Base-by-base conservation (phyloP, 352 stramenopile genomes). In the Globisporangium ultimum region DNA sequence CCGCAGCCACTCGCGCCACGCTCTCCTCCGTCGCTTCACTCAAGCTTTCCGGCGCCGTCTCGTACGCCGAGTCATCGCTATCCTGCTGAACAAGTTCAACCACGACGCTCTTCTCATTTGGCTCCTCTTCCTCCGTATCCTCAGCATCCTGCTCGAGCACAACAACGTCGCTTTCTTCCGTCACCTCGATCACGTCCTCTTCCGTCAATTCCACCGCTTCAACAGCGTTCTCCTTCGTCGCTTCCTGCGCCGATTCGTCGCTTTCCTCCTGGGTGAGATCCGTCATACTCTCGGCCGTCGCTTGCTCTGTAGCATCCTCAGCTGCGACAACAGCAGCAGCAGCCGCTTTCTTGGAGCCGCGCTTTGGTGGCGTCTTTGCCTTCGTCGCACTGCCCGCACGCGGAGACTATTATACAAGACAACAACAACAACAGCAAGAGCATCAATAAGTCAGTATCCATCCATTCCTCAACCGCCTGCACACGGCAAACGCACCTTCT, bases 401-500 rank as follows among this genome's bases (percentile, higher is more conserved):
- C 8, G 59, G 59, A 20, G 59, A 65, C 59, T 64, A 21, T n/a
- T 10, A 24, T 32, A 32, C 24, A 32, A 32, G 5, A 2, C n/a
- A n/a, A n/a, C n/a, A n/a, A n/a, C n/a, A 24, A 28, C 18, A 20
- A 8, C n/a, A 52, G 5, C 15, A 34, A 7, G 0, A 49, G 7
- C 34, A 55, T 17, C 3, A 12, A 36, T 34, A 6, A 18, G 32
- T 15, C n/a, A n/a, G 22, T 14, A 41, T 38, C 14, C 40, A 41
- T 20, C 20, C 7, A 17, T 18, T 54, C 15, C 18, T 15, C 12
- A 40, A 2, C 21, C 50, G 5, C 40, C 3, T 28, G 38, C 21
- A 52, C 21, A 43, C n/a, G 9, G 21, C 3, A 15, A 12, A 56
- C 42, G 21, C 32, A 64, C 58, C 58, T 65, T 65, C 28, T 65